Conservation (phyloP, 495 filamentous ascomycete genomes). For the Penicillium dipodomyicola region DNA sequence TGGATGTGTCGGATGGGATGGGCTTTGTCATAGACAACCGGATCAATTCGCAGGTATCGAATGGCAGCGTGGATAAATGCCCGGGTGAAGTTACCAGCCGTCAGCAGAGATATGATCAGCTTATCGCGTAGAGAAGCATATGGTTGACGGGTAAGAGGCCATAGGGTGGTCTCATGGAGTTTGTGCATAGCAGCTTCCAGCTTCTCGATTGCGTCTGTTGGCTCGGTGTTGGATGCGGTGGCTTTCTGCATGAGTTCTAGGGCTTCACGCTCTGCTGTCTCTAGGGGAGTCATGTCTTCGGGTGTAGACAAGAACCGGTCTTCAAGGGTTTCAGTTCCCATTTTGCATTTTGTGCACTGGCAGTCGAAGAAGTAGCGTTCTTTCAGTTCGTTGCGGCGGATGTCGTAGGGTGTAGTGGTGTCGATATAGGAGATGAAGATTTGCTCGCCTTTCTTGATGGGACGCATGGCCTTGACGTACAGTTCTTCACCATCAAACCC, state of each 20-base stretch:
- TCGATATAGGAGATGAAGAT: constrained; percentile 70
- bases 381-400: constrained; percentile 51
- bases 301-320: constrained; percentile 13
- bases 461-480: constrained; percentile 43
- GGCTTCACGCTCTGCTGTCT: constrained; percentile 27
- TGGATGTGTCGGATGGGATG: constrained; percentile 48
- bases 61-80: constrained; percentile 42
- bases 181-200: constrained; percentile 26
- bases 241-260: constrained; percentile 27
- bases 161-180: constrained; percentile 25
- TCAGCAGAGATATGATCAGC: constrained; percentile 33
- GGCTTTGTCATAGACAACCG: constrained; percentile 30
- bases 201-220: constrained; percentile 18
- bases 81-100: constrained; percentile 27
- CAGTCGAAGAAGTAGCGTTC: constrained; percentile 67
- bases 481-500: constrained; percentile 56
- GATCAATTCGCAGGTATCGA: constrained; percentile 40
- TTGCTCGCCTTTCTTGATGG: constrained; percentile 56
- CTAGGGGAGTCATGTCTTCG: constrained; percentile 16
- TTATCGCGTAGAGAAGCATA: constrained; percentile 41
- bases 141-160: constrained; percentile 42
- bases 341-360: constrained; percentile 53
- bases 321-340: constrained; percentile 28
- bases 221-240: constrained; percentile 13
- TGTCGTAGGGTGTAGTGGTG: constrained; percentile 47